Conservation (phyloP, 2,329 filamentous ascomycete species). For the Beauveria australis region DNA sequence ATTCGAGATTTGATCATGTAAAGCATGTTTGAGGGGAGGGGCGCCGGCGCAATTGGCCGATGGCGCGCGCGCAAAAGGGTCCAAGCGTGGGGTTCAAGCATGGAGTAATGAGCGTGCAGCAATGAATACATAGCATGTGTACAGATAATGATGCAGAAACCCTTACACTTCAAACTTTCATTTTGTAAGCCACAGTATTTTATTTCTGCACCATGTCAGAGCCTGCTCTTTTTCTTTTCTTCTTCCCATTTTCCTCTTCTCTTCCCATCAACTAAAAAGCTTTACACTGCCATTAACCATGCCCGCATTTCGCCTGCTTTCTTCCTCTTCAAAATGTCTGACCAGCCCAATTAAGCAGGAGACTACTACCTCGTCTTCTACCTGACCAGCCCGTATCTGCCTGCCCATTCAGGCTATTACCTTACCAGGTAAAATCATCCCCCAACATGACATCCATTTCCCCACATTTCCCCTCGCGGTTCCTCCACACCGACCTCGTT, state of each 20-base stretch:
- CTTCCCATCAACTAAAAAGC: background rate
- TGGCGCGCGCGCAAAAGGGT: no score
- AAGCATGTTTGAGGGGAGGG: background rate
- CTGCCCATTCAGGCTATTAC: no score
- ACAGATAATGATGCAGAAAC: background rate
- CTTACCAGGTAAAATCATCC: background rate
- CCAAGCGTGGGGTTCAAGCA: background rate
- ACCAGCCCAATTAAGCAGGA: conserved; percentile 3
- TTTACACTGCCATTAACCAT: no score
- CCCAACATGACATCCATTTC: background rate
- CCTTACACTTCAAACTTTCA: background rate
- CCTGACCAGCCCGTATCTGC: background rate
- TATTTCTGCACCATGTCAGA: no score
- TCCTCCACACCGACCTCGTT: background rate
- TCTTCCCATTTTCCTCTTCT: background rate
- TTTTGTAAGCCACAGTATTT: background rate
- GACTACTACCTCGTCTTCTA: background rate
- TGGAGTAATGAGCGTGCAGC: background rate
- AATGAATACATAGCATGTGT: background rate
- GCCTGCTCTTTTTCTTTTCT: background rate
- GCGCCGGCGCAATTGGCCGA: no score
- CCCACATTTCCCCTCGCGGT: background rate
- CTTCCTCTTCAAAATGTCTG: background rate
- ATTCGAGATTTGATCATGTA: background rate
- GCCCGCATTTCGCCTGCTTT: no score